Base-by-base conservation (phyloP, 2,329 filamentous ascomycete genomes). In the Camillea tinctor region DNA sequence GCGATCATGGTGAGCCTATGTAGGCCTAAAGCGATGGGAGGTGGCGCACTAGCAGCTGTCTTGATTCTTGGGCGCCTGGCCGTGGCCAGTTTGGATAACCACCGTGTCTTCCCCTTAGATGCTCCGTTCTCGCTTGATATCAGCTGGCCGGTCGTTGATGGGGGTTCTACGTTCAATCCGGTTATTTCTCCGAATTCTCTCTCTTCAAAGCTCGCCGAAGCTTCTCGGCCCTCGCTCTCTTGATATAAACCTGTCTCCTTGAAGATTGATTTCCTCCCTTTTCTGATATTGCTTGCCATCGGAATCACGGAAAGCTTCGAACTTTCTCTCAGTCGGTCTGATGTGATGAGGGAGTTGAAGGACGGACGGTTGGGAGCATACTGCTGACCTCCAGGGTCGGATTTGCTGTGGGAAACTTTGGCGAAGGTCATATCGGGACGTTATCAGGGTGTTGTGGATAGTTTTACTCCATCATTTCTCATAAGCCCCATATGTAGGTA, bases 181-280 rank as follows among this genome's bases (percentile, higher is more conserved):
- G 72, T 71, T 20, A 69, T 70, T 55, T 74, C 69, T 36, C 67
- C 66, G 52, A 72, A 71, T 13, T 73, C 69, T 59, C 69, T 73
- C 49, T 76, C 73, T 64, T 72, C 67, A 56, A 57, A 59, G 55
- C 68, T 54, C 26, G 65, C 60, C 4, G 60, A 55, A 13, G 57
- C 53, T 24, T 66, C 63, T 40, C 69, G 66, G n/a, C 71, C 68
- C 44, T 50, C 60, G 22, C 66, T 60, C 30, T 76, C 76, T 50
- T 77, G 74, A 54, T 76, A 72, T 20, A 84, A 67, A 4, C 81
- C 82, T 49, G 80, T 69, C 70, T 85, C 82, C 66, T 75, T 82
- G 65, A 85, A 85, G 59, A 84, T 73, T 21, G 82, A 84, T 64
- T 74, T 79, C 54, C 82, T 77, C 50, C 77, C 80, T 68, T 82